Evolutionary conservation across 129 eudicot genomes (phyloP), one percentile per base, ranked within the genome.

Genomic region (Chrysanthemum makinoi): DNA sequence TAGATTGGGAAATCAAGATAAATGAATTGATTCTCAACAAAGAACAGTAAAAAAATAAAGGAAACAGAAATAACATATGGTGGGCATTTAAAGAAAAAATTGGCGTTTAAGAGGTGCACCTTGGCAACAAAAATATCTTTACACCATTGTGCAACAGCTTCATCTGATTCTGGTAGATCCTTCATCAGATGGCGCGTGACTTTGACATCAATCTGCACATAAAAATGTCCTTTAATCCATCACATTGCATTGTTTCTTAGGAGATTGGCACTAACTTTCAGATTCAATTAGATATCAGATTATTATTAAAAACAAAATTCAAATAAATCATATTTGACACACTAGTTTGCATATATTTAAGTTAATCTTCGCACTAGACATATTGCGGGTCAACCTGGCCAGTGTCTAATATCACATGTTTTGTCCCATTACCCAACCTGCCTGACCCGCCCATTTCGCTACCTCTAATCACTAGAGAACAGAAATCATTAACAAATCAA

Each of bases 121-220:
- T 93, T 93, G 68, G 70, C 90, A 35, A 85, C 81, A 74, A 89
- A 93, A 49, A 74, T 75, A 79, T 93, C 98, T 77, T 77, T 93
- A 74, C 98, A 93, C 98, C 98, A 93, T 70, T 89, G 96, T 44
- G 98, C 96, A 81, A 87, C 85, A 58, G 80, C 86, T 74, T 92
- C 98, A 76, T 89, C 96, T 6, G 88, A 55, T 77, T 89, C 92
- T 48, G 98, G 98, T 55, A 93, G 73, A 82, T 93, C 98, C 73
- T 83, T 93, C 98, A 93, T 93, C 74, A 69, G 64, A 76, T 89
- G 96, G 55, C 98, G 82, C 75, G 84, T 89, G 59, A 93, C 73
- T 76, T 84, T 95, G 63, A 93, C 95, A 77, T 93, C 95, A 61
- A 89, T 81, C 98, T 93, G 80, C 88, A 82, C 28, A 63, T 50